phyloP scores from a whole-genome alignment of 2,329 filamentous ascomycete species.

The Ceratocystis harringtonii region DNA sequence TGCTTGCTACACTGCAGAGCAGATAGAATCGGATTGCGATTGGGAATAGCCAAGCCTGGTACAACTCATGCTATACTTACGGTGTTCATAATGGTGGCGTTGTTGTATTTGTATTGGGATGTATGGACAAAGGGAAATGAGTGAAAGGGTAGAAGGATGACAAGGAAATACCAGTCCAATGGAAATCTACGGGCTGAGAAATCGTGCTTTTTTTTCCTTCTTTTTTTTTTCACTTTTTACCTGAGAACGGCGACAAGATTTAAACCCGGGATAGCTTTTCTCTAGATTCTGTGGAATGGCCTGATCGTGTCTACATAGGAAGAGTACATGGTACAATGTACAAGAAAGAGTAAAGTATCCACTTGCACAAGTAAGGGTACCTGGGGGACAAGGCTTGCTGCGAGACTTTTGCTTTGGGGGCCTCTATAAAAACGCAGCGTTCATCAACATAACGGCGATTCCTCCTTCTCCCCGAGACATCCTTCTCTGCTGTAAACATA shows the following conservation, averaged over 20 bases:
- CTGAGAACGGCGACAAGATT: background rate
- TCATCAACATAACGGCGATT: too few relatives aligned
- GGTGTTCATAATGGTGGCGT: constrained; percentile 36
- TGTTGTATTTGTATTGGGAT: constrained; percentile 2
- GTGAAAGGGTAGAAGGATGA: background rate
- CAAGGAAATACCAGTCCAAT: background rate
- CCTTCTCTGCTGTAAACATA: too few relatives aligned
- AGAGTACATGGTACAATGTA: background rate
- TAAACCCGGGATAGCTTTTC: background rate
- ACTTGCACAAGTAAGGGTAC: background rate
- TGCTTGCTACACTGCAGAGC: background rate
- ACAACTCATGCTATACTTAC: constrained; percentile 26
- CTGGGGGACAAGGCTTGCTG: background rate
- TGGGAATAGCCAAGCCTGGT: too few relatives aligned
- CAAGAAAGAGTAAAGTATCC: background rate
- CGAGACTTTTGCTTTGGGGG: background rate
- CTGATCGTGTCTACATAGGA: background rate
- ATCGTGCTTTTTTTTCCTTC: too few relatives aligned
- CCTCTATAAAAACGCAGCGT: too few relatives aligned
- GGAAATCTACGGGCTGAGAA: too few relatives aligned
- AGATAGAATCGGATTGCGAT: background rate
- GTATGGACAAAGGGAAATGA: background rate
- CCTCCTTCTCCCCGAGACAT: too few relatives aligned
- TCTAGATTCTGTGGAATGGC: background rate
- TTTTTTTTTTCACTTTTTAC: background rate